Evolutionary conservation across 768 basidiomycete species (phyloP), one percentile per base, ranked within the genome.

Genomic region (Suillus ampliporus): DNA sequence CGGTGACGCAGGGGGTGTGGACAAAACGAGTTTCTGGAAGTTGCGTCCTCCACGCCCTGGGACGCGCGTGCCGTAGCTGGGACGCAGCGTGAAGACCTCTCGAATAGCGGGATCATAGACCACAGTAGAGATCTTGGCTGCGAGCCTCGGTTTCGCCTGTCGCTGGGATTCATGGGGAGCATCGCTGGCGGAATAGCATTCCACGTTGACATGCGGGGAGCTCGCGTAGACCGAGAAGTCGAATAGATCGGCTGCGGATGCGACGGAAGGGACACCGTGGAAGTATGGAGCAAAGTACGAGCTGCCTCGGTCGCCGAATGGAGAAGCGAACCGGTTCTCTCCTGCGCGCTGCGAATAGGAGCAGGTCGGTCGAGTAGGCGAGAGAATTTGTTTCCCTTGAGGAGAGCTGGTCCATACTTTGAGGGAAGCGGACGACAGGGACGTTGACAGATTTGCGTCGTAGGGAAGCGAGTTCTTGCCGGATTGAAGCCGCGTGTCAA

Each of bases 51-150:
- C 53, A 38, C 17, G 10, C 6, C 37, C 53, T 9, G 71, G 68
- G 40, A 67, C 44, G 26, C 66, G 69, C 1, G 62, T 40, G 34
- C 51, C 58, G 34, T 65, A 62, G 47, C 61, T 54, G 9, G 53
- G 57, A 58, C 50, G 43, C 21, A 58, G 57, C 50, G 63, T 28
- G 43, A 64, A 66, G 1, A 66, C 52, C 6, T 66, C 59, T 47
- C 60, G 65, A 26, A 48, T 61, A 61, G 57, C 67, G 9, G 61
- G 60, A 23, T 31, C 48, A 8, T 31, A 58, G 57, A 54, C 19
- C 19, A 58, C n/a, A n/a, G 57, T 56, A n/a, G 57, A 35, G 10
- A 28, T 58, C 50, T 54, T 57, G 17, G 52, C 26, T 31, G 17
- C n/a, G 9, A 31, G 15, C 13, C 9, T 54, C 21, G 6, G 19